Conservation (phyloP, 2,329 filamentous ascomycete genomes). For the Pyricularia grisea region DNA sequence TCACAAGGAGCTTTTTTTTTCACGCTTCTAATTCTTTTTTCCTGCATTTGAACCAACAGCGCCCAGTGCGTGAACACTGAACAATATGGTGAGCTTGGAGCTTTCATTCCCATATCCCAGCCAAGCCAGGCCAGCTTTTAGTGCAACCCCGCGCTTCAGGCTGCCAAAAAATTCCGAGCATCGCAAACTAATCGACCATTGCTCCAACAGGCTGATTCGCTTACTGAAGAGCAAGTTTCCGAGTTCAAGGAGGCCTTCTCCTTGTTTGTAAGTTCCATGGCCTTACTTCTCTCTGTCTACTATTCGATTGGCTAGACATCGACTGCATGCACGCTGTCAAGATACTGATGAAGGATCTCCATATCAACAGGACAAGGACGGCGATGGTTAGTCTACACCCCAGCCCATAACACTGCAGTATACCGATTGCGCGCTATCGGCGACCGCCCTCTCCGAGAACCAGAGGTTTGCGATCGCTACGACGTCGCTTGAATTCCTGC, state of each 20-base stretch:
- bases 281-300: conserved; percentile 1
- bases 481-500: neutral
- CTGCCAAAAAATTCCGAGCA: neutral
- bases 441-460: neutral
- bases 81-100: neutral
- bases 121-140: neutral
- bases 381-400: conserved; percentile 15
- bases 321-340: neutral
- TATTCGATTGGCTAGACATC: neutral
- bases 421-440: neutral
- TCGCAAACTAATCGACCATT: neutral
- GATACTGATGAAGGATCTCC: neutral
- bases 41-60: neutral
- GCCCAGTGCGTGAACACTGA: neutral
- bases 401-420: neutral
- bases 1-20: neutral
- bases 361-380: conserved; percentile 15
- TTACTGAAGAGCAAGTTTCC: conserved; percentile 99
- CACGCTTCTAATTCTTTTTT: neutral
- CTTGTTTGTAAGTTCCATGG: conserved; percentile 76
- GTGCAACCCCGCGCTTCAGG: neutral
- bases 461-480: neutral
- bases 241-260: conserved; percentile 99
- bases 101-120: neutral
- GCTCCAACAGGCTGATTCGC: conserved; percentile 72